Evolutionary conservation across 2,329 filamentous ascomycete species (phyloP).

Genomic region (Hymenoscyphus occultus): DNA sequence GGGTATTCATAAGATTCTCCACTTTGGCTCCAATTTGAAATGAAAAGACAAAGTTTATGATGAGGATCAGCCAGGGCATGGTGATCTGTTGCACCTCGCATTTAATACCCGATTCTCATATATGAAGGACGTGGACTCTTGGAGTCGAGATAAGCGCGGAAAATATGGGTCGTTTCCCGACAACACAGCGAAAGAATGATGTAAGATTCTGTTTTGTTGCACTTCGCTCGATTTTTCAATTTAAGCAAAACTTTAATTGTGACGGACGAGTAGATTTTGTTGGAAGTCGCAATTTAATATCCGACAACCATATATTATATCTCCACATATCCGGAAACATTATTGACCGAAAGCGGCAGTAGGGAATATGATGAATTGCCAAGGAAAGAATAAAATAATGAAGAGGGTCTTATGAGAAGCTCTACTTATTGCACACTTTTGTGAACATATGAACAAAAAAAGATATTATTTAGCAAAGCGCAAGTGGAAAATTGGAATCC

Average conservation of each 20-base stretch:
- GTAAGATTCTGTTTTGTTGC: not conserved
- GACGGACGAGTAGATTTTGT: not conserved
- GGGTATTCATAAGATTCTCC: not conserved
- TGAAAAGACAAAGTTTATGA: not conserved
- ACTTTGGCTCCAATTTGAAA: not conserved
- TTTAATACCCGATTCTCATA: slow-evolving; percentile 1
- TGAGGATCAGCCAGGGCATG: not conserved
- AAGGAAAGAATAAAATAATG: not conserved
- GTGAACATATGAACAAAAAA: not conserved
- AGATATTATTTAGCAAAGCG: not conserved
- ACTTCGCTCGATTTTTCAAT: not conserved
- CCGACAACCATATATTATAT: not conserved
- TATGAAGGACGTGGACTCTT: not conserved
- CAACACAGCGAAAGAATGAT: not conserved
- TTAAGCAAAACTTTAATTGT: not conserved
- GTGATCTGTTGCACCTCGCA: not conserved
- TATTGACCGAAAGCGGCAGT: not conserved
- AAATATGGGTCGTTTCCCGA: not conserved
- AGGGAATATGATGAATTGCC: not conserved
- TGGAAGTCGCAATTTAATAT: not conserved
- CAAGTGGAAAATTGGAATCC: not conserved
- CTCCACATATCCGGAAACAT: not conserved
- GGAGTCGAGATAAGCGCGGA: not conserved
- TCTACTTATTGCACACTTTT: not conserved
- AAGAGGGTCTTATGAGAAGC: not conserved